Evolutionary conservation across 129 eudicot species (phyloP).

Genomic region (Chrysanthemum seticuspe): DNA sequence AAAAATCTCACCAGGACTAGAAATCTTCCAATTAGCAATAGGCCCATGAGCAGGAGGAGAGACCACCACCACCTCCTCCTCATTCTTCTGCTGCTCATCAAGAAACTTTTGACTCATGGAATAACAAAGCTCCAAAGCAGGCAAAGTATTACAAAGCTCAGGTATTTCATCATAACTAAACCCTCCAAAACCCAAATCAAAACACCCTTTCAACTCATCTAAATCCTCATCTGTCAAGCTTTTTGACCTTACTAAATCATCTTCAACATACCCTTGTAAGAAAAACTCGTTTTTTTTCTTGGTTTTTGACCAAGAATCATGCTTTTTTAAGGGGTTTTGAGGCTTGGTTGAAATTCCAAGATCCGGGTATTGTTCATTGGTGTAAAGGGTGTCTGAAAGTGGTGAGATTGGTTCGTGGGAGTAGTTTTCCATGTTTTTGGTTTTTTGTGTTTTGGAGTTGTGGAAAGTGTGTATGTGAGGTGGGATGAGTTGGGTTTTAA

Average conservation of each 20-base stretch:
- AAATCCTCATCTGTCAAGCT: slow-evolving; percentile 79
- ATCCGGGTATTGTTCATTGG: slow-evolving; percentile 19
- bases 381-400: slow-evolving; percentile 28
- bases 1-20: slow-evolving; percentile 7
- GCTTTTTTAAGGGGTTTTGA: slow-evolving; percentile 30
- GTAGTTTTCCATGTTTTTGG: slow-evolving; percentile 38
- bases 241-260: slow-evolving; percentile 61
- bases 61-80: not conserved
- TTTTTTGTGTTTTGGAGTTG: slow-evolving; percentile 16
- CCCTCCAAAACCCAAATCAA: slow-evolving; percentile 88
- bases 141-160: slow-evolving; percentile 74
- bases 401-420: slow-evolving; percentile 36
- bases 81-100: slow-evolving; percentile 41
- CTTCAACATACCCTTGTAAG: slow-evolving; percentile 62
- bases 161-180: slow-evolving; percentile 79
- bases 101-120: slow-evolving; percentile 81
- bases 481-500: slow-evolving; percentile 40
- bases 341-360: slow-evolving; percentile 26
- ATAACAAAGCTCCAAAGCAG: slow-evolving; percentile 84
- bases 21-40: slow-evolving; percentile 8
- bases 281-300: slow-evolving; percentile 41
- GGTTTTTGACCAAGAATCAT: not conserved
- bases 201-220: slow-evolving; percentile 73
- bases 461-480: slow-evolving; percentile 27
- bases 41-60: not conserved